Evolutionary conservation across 2,329 filamentous ascomycete genomes (phyloP), one percentile per base, ranked within the genome.

Genomic region (Lasiodiplodia gonubiensis): DNA sequence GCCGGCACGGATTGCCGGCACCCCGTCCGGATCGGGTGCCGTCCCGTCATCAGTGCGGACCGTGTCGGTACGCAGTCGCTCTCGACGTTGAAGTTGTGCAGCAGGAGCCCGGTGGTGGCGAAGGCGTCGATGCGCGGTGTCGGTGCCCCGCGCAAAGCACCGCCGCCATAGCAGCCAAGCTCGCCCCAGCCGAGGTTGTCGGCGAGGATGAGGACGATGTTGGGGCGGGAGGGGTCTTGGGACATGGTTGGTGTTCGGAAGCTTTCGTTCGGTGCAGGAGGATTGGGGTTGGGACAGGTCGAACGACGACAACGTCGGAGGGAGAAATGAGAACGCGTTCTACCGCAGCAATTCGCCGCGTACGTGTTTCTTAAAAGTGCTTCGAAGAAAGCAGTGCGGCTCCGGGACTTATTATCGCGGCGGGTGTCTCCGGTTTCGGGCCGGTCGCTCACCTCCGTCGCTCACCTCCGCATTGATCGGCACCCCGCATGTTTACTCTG

Each of bases 11-110:
- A 39, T 5, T 57, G 53, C 27, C 53, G 53, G 33, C 53, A 57
- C 1, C 53, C 53, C 2, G 53, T 57, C 16, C 53, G 53, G 21
- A 57, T 57, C 53, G 53, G 53, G 39, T 57, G 53, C 8, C 53
- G 53, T 1, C 53, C 53, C 18, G 53, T 39, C 53, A 57, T 57
- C 7, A 57, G 21, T 7, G 53, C 53, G 2, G 53, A 57, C 1
- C 53, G 33, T 1, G 53, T 57, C 2, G 53, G 53, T 2, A 39
- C 53, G 33, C 53, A 37, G 53, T 57, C 53, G 33, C 53, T 57
- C 35, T 57, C 53, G 53, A 57, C 53, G 53, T 57, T 57, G 53
- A 57, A 57, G 53, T 57, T 57, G 53, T 57, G 53, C 2, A 57
- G 21, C 11, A 57, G 33, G 12, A 57, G 53, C 2, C 53, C 53